Base-by-base conservation (phyloP, 2,329 filamentous ascomycete species). In the Fusarium graminum region DNA sequence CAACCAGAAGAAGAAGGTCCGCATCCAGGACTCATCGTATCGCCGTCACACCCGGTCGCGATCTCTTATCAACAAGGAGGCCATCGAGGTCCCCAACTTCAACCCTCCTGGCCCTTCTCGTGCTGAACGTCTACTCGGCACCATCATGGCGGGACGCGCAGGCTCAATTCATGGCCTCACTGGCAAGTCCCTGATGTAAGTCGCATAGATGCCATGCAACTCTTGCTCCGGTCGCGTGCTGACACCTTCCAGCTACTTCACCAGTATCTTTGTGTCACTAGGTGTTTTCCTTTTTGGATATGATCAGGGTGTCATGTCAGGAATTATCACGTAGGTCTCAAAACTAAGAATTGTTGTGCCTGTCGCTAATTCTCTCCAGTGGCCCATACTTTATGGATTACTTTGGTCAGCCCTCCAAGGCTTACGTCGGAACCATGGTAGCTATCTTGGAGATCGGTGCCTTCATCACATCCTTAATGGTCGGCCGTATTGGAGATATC, bases 371-470 rank as follows among this genome's bases (percentile, higher is more conserved):
- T 40, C 28, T 52, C 55, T 17, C n/a, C 52, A 97, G 94, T 58
- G 94, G 94, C 66, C 85, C 88, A 11, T 92, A 91, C 78, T 99
- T 99, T 77, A 92, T 90, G 77, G 88, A 94, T 76, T 97, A 97
- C 78, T 98, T 99, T 80, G 85, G 94, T 73, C 89, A 98, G 72
- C 95, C 95, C 19, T 90, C 92, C 25, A 87, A 88, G 72, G 92
- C 93, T 44, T 88, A 97, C 77, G 90, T 99, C 59, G 95, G 94
- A 60, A 98, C 94, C 28, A 98, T 98, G 90, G 95, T 99, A 58
- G 94, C 95, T 69, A 98, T 99, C 72, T 86, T 99, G 59, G 94
- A 97, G 80, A 83, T 98, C 52, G 95, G 95, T 60, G 95, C 95
- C 36, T 91, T 99, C 65, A 90, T 97, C 72, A 91, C 94, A 19